Evolutionary conservation across 192 early-diverging fungal genomes (phyloP), one percentile per base, ranked within the genome.

Genomic region (Polychytrium aggregatum): DNA sequence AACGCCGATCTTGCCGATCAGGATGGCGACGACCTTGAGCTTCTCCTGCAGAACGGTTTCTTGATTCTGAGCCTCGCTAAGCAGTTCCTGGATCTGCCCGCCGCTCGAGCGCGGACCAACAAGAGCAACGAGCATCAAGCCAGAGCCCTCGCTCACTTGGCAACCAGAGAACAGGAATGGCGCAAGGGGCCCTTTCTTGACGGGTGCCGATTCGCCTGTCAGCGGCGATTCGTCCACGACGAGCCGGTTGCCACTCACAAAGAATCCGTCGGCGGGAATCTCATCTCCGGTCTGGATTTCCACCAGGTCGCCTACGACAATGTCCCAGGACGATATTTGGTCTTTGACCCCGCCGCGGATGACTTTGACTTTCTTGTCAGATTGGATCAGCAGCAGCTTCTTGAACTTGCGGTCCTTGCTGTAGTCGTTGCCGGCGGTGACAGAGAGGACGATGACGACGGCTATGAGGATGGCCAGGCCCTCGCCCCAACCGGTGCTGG

Each of bases 401-500:
- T 76, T 79, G 56, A 79, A 79, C 46, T 79, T 79, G 33, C 57
- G 44, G 55, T 79, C 76, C 43, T 79, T 79, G 39, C 59, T 63
- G 44, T 61, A 79, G 42, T 79, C 76, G 54, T 79, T 79, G 29
- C 72, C 72, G 27, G 72, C 70, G 16, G 76, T 79, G 9, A 79
- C 76, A 16, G 55, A 49, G 21, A 79, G 46, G 3, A 79, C 76
- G 35, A 79, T 68, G 7, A 72, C 54, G 38, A 79, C 76, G 13
- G 76, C 76, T 20, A 71, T 55, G 9, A 80, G 46, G 46, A 80
- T 76, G 24, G 73, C 75, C 17, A 73, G 38, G 1, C 78, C 78
- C 42, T 80, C 78, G 34, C 65, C 50, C 60, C 64, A 80, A 4
- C 74, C 76, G 10, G 57, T 48, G 11, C 39, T 16, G 2, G 72